Percentiles rank a stretch among this genome's conserved stretches.
Conservation (phyloP, 2,329 filamentous ascomycete species). For the Juglanconis sp. region DNA sequence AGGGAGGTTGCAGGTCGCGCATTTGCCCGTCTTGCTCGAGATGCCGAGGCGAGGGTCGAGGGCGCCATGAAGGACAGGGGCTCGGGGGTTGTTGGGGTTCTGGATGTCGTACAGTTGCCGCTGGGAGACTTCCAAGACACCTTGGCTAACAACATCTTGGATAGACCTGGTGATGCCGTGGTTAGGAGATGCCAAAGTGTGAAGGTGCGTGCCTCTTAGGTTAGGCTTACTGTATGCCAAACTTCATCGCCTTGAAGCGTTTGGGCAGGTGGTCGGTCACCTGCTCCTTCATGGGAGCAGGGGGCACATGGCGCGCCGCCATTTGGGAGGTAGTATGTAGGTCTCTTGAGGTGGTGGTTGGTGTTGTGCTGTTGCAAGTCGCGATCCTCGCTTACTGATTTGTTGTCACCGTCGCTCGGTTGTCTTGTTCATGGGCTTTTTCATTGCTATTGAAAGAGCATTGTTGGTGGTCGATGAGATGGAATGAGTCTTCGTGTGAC, state of each 20-base stretch:
- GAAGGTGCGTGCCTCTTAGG: background rate
- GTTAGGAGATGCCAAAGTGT: constrained; percentile 5
- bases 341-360: background rate
- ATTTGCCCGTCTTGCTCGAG: constrained; percentile 76
- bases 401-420: constrained; percentile 4
- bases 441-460: constrained; percentile 11
- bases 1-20: constrained; percentile 77
- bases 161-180: constrained; percentile 59
- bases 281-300: constrained; percentile 69
- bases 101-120: constrained; percentile 89
- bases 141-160: constrained; percentile 93
- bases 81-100: constrained; percentile 61
- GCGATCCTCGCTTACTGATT: background rate
- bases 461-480: background rate
- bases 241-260: constrained; percentile 89
- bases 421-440: background rate
- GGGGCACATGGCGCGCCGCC: constrained; percentile 22
- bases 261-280: constrained; percentile 85
- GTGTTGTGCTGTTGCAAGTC: background rate
- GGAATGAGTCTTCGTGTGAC: no score
- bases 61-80: constrained; percentile 76
- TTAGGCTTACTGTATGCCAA: constrained; percentile 76
- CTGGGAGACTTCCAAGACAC: constrained; percentile 91
- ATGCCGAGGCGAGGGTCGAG: constrained; percentile 86
- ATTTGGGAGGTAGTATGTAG: constrained; percentile 4